phyloP scores from a whole-genome alignment of 75 land plant genomes.

The Ceratopteris richardii region DNA sequence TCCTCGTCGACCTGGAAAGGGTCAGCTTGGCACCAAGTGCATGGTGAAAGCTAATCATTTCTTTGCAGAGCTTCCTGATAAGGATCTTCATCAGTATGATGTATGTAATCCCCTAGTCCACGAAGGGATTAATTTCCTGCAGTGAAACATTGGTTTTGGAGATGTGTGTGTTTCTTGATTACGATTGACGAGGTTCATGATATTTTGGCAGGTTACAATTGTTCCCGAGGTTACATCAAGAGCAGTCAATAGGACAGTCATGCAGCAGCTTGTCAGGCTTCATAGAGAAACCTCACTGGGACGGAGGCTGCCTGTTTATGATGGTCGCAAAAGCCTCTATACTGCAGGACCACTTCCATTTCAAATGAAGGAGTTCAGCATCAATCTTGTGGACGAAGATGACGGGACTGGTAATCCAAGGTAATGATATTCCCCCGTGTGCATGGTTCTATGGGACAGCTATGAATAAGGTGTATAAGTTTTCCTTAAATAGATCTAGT shows the following conservation, averaged over 20 bases:
- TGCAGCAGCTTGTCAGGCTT: constrained; percentile 54
- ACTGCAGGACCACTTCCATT: constrained; percentile 88
- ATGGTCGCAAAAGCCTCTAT: constrained; percentile 84
- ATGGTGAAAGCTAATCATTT: constrained; percentile 89
- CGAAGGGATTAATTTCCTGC: neutral
- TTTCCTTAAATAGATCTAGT: too few relatives aligned
- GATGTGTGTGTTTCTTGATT: too few relatives aligned
- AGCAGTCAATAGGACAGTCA: constrained; percentile 79
- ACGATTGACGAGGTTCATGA: too few relatives aligned
- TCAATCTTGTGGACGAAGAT: constrained; percentile 65
- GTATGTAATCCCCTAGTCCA: constrained; percentile 25
- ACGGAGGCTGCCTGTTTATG: constrained; percentile 75
- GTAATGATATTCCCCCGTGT: constrained; percentile 18
- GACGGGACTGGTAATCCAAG: constrained; percentile 51
- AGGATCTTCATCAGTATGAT: constrained; percentile 90
- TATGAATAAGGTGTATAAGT: too few relatives aligned
- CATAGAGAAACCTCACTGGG: constrained; percentile 65
- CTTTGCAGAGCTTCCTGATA: constrained; percentile 82
- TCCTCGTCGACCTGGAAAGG: constrained; percentile 78
- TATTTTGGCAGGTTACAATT: constrained; percentile 63
- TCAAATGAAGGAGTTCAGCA: constrained; percentile 47
- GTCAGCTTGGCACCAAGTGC: constrained; percentile 47
- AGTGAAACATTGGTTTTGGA: too few relatives aligned
- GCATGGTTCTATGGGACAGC: too few relatives aligned
- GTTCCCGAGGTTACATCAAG: constrained; percentile 73